Evolutionary conservation across 176 grass and related monocot species (phyloP).

Genomic region (Oryza officinalis): DNA sequence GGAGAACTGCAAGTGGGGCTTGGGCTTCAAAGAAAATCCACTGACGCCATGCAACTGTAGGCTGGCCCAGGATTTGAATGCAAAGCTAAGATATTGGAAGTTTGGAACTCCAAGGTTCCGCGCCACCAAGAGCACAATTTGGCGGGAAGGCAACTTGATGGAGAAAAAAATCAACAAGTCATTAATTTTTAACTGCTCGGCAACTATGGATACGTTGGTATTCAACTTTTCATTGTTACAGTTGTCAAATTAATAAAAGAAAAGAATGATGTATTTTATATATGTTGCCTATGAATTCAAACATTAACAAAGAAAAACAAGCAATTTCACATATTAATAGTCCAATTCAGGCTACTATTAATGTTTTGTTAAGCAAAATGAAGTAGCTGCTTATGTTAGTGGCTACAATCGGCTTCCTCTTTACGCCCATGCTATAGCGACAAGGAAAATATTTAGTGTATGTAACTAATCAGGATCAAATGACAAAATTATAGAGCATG

Average conservation of each 20-base stretch:
- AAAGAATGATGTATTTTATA: background rate
- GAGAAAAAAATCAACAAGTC: background rate
- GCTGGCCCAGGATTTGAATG: background rate
- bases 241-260: too few species aligned
- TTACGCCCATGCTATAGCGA: background rate
- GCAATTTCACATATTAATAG: background rate
- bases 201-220: background rate
- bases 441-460: background rate
- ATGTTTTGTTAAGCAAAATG: constrained; percentile 14
- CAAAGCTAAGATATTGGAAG: background rate
- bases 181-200: background rate
- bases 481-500: background rate
- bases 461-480: background rate
- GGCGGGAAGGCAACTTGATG: background rate
- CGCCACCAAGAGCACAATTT: background rate
- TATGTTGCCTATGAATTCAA: background rate
- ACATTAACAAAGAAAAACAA: background rate
- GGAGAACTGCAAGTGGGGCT: background rate
- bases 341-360: constrained; percentile 4
- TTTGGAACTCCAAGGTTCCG: background rate
- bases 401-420: background rate
- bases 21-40: background rate
- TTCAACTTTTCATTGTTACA: background rate
- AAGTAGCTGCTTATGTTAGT: background rate
- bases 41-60: background rate